These are phyloP conservation scores for Bassia scoparia DNA, from an alignment of 148 eudicot species.

Conservation along the genomic window DNA sequence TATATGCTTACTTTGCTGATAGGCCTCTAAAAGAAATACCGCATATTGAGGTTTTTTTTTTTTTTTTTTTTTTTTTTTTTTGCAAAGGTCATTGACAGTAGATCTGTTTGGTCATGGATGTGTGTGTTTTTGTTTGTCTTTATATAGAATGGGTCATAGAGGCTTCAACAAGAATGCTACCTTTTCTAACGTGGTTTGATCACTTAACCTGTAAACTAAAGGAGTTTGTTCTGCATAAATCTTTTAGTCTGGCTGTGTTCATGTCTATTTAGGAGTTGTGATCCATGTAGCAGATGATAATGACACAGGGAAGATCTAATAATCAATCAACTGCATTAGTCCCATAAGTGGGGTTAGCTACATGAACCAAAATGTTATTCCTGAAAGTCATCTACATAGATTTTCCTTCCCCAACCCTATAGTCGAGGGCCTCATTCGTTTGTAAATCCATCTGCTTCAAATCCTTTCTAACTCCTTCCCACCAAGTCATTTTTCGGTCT, in stretches of 20 bases:
- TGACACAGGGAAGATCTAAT: no score
- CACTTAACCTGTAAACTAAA: not conserved
- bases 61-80: constrained; percentile 24
- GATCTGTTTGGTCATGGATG: not conserved
- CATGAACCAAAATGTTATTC: no score
- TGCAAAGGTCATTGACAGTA: not conserved
- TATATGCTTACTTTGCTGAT: constrained; percentile 98
- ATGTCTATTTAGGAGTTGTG: not conserved
- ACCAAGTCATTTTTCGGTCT: no score
- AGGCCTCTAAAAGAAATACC: constrained; percentile 94
- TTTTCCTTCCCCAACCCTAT: no score
- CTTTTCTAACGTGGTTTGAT: not conserved
- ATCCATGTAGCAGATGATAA: not conserved
- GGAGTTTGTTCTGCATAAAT: not conserved
- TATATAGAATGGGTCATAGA: not conserved
- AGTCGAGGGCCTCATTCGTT: no score
- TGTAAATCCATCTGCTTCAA: no score
- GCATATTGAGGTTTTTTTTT: constrained; percentile 74
- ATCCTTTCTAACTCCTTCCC: no score
- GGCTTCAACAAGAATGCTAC: not conserved
- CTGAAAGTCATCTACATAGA: no score
- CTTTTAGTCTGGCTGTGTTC: not conserved
- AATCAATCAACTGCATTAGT: no score
- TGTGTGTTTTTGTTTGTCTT: not conserved
- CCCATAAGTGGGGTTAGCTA: no score